phyloP scores from a whole-genome alignment of 2,329 filamentous ascomycete genomes.

The Metarhizium anisopliae region DNA sequence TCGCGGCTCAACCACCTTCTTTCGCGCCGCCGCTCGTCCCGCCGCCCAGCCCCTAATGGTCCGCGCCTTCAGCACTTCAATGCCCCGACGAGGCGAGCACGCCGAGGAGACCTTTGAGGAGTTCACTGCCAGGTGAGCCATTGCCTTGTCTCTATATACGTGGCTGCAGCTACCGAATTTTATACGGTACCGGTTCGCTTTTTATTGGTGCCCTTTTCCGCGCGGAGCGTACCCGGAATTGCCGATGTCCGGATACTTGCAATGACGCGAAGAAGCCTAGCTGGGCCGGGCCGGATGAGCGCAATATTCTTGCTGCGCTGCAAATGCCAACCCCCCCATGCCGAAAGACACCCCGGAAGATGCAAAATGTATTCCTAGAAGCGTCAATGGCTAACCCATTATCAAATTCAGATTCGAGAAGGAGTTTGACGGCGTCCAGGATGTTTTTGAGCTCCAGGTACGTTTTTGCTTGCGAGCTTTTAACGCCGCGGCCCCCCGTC shows the following conservation, averaged over 20 bases:
- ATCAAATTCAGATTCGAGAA: conserved; percentile 76
- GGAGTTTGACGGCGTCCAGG: conserved; percentile 95
- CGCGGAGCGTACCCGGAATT: background rate
- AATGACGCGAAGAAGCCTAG: background rate
- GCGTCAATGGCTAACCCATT: conserved; percentile 18
- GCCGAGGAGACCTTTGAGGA: conserved; percentile 98
- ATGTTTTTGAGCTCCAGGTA: conserved; percentile 99
- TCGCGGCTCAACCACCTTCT: conserved; percentile 55
- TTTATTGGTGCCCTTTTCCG: background rate
- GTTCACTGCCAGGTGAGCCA: conserved; percentile 85
- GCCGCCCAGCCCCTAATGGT: conserved; percentile 45
- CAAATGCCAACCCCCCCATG: background rate
- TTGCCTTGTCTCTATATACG: background rate
- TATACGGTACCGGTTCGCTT: background rate
- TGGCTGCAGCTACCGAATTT: background rate
- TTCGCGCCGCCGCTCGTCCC: conserved; percentile 54
- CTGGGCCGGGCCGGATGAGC: background rate
- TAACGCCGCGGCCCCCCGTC: background rate
- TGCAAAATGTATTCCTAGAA: background rate
- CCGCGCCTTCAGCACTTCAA: conserved; percentile 56
- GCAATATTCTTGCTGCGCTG: background rate
- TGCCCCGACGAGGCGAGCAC: conserved; percentile 51
- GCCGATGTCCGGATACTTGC: background rate
- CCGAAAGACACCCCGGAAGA: background rate
- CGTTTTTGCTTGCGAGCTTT: conserved; percentile 20